Conservation (phyloP, 441 rosid genomes). For the Omphalea diandra region DNA sequence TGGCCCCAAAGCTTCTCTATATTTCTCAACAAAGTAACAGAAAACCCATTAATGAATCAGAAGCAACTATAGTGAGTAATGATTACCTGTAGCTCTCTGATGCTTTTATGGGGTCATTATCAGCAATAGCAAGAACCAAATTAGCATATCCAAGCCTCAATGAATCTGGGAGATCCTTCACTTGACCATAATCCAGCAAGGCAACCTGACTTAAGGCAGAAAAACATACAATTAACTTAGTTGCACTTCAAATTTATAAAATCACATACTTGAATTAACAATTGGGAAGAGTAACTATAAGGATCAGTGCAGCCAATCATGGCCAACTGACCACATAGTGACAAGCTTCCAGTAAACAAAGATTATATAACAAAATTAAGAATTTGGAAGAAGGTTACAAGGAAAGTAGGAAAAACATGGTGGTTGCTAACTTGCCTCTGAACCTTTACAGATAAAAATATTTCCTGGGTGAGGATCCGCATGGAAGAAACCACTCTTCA, state of each 20-base stretch:
- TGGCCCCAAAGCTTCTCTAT: conserved; percentile 4
- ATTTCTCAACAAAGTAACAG: background rate
- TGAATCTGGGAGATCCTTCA: conserved; percentile 85
- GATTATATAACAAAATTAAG: conserved; percentile 5
- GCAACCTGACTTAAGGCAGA: conserved; percentile 63
- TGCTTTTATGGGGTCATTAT: conserved; percentile 57
- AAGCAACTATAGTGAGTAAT: background rate
- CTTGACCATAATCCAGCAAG: conserved; percentile 94
- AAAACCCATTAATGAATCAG: background rate
- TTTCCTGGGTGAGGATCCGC: conserved; percentile 99
- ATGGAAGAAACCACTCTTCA: conserved; percentile 94
- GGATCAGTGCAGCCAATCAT: background rate
- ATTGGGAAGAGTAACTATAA: conserved; percentile 6
- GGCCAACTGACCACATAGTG: too few species aligned
- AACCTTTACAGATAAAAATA: conserved; percentile 84
- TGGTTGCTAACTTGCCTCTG: conserved; percentile 64
- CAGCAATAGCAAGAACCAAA: conserved; percentile 85
- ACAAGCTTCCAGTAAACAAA: background rate
- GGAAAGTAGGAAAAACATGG: conserved; percentile 18
- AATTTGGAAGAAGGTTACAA: conserved; percentile 3
- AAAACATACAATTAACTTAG: conserved; percentile 24
- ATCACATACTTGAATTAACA: conserved; percentile 9
- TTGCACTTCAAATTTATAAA: conserved; percentile 11
- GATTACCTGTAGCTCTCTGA: conserved; percentile 77
- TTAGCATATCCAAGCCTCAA: conserved; percentile 87